Base-by-base conservation (phyloP, 345 rosid species). In the Bruguiera sexangula region DNA sequence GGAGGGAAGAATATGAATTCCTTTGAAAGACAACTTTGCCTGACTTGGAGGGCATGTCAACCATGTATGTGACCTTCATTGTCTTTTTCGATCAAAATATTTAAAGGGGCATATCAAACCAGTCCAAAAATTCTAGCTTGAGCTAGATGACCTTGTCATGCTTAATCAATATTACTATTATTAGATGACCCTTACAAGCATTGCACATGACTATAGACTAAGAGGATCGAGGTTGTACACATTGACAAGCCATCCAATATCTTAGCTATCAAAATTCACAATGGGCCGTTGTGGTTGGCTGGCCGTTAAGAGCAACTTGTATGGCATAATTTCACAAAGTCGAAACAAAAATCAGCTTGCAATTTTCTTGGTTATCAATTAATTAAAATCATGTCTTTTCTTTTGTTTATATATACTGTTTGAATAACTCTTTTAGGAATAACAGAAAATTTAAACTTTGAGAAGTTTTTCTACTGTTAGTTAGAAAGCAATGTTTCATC, bases 181-280 rank as follows among this genome's bases (percentile, higher is more conserved):
- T 2, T 1, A 27, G 31, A 46, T 20, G 67, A 53, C 21, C 31
- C 65, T 65, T 71, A 24, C 8, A 66, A 71, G 72, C 60, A 66
- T 53, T 57, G 22, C 36, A 15, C 34, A 11, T 46, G 18, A 24
- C 32, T 21, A 31, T 70, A 4, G 7, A 7, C 0, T 18, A 18
- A 36, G 61, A 55, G 56, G 29, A 19, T 43, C 18, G 18, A 63
- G 46, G 22, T 63, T 9, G 64, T 46, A 8, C 26, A 53, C 39
- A 1, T 65, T 65, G 51, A n/a, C 79, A 62, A 72, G 60, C 50
- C 8, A 64, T 54, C 66, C 13, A 32, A 19, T 37, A 13, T 27
- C 4, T 48, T 21, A 36, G 50, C 22, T 52, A 48, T 22, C 18
- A n/a, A 19, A 19, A 29, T 8, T 31, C 24, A 19, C 10, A 1